Evolutionary conservation across 2,329 filamentous ascomycete genomes (phyloP), one percentile per base, ranked within the genome.

Genomic region (Tolypocladium paradoxum): DNA sequence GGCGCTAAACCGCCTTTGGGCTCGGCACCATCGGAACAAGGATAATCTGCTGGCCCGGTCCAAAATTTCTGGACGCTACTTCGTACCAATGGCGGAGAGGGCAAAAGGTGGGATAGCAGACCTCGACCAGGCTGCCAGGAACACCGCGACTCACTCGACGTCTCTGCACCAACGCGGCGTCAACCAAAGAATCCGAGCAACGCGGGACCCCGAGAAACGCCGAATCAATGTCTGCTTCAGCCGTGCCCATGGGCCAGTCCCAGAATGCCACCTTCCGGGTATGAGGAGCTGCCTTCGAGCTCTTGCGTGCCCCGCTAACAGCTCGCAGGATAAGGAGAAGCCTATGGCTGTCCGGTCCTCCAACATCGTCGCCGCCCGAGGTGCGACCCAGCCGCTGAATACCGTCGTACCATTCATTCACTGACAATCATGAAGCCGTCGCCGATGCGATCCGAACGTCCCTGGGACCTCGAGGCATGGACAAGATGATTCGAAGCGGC

Each of bases 401-500:
- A 29, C 35, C 27, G 20, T 46, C 33, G 50, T 48, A 35, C 51
- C 47, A 49, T 38, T 18, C 22, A 38, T 43, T 11, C 11, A 11
- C 53, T 58, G 47, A 56, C 48, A 31, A 14, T 4, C 54, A 47
- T 50, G 55, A 56, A 93, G 93, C 93, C 68, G 92, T 99, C 67
- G 87, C 93, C 70, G 93, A 99, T 82, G 93, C 93, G 62, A 95
- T 99, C 70, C 82, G 93, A 78, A 97, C 92, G 31, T 97, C 93
- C 57, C 80, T 99, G 61, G 93, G 93, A 59, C 93, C 93, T 60
- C 85, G 93, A 72, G 93, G 93, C 68, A 96, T 96, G 91, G 91
- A 96, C 77, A 96, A 96, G 79, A 96, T 96, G 91, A 97, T 99
- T 65, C 88, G 95, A 78, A 95, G 87, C 56, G 88, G 90, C 69